Evolutionary conservation across 1,139 yeast species (phyloP).

Genomic region (Keqinozyma sinolaborantium): DNA sequence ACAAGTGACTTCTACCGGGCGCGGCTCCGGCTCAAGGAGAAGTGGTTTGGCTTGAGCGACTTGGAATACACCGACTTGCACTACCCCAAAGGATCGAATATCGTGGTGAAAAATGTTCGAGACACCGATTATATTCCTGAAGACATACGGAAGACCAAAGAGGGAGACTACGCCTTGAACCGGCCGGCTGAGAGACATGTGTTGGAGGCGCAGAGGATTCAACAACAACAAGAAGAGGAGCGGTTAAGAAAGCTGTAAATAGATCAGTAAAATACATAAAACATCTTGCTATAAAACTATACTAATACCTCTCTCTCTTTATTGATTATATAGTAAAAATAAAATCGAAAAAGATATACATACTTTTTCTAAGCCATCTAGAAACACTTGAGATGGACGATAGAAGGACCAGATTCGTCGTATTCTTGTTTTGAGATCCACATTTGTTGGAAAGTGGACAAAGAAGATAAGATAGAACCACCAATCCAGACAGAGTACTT

Average conservation of each 20-base stretch:
- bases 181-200: constrained; percentile 72
- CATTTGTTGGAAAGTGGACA: constrained; percentile 99
- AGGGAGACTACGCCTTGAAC: constrained; percentile 52
- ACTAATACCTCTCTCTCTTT: background rate
- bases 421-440: constrained; percentile 99
- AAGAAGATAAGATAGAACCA: constrained; percentile 98
- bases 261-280: constrained; percentile 10
- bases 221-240: constrained; percentile 69
- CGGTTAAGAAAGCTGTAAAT: constrained; percentile 51
- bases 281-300: background rate
- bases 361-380: constrained; percentile 36
- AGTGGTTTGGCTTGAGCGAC: constrained; percentile 50
- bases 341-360: too few species aligned
- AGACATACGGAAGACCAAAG: constrained; percentile 35
- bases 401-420: constrained; percentile 99
- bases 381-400: constrained; percentile 99
- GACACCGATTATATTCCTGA: constrained; percentile 43
- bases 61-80: constrained; percentile 64
- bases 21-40: constrained; percentile 54
- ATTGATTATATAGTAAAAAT: too few species aligned
- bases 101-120: constrained; percentile 35
- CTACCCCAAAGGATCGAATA: constrained; percentile 35
- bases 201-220: constrained; percentile 69
- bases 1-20: constrained; percentile 65
- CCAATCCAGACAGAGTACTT: constrained; percentile 99